phyloP scores from a whole-genome alignment of 2,329 filamentous ascomycete genomes.

The Cercospora canescens region DNA sequence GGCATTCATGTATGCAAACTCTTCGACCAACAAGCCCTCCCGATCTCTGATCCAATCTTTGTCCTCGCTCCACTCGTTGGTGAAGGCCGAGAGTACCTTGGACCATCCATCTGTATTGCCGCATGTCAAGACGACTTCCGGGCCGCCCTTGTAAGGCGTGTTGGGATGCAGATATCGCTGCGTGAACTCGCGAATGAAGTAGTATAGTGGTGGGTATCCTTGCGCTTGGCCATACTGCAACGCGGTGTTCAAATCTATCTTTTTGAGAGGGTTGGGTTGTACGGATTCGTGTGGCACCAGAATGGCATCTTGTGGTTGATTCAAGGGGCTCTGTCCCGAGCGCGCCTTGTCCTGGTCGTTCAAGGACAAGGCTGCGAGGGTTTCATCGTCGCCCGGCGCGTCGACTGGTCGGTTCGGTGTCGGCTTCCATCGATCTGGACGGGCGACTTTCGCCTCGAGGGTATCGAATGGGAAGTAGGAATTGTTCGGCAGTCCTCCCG shows the following conservation, averaged over 20 bases:
- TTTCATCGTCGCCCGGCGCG: slow-evolving; percentile 42
- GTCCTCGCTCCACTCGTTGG: slow-evolving; percentile 71
- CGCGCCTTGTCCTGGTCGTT: slow-evolving; percentile 13
- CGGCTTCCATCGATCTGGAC: slow-evolving; percentile 71
- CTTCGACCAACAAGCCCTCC: slow-evolving; percentile 77
- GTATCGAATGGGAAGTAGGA: slow-evolving; percentile 89
- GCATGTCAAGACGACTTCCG: slow-evolving; percentile 76
- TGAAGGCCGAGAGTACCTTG: slow-evolving; percentile 75
- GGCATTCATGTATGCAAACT: slow-evolving; percentile 78
- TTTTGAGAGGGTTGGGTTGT: slow-evolving; percentile 60
- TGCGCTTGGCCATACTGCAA: slow-evolving; percentile 84
- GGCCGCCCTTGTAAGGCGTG: slow-evolving; percentile 73
- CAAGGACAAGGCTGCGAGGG: slow-evolving; percentile 20
- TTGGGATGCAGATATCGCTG: slow-evolving; percentile 76
- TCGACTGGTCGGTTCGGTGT: slow-evolving; percentile 63
- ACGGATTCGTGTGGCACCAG: slow-evolving; percentile 69
- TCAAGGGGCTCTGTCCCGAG: slow-evolving; percentile 32
- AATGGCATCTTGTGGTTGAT: slow-evolving; percentile 47
- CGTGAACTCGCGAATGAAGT: slow-evolving; percentile 77
- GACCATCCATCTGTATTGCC: slow-evolving; percentile 83
- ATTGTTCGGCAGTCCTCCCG: slow-evolving; percentile 71
- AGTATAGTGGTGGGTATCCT: slow-evolving; percentile 76
- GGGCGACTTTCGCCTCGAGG: slow-evolving; percentile 76
- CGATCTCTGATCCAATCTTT: slow-evolving; percentile 66
- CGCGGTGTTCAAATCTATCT: slow-evolving; percentile 78